Evolutionary conservation across 2,329 filamentous ascomycete species (phyloP).

Genomic region (Claviceps sp.): DNA sequence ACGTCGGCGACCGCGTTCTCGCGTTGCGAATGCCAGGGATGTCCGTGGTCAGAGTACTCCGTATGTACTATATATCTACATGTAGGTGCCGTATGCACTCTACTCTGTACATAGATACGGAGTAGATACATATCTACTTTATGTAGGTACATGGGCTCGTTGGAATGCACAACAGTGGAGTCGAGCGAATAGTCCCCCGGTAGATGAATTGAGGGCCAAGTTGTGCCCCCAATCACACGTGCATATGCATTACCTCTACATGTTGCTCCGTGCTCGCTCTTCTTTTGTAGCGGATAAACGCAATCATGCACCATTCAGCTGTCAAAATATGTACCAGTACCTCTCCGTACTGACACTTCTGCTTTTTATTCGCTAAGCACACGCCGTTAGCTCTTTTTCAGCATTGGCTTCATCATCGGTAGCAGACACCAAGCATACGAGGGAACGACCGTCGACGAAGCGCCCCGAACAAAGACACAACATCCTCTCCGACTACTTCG

Average conservation of each 20-base stretch:
- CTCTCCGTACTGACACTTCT: not conserved
- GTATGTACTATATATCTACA: too few relatives aligned
- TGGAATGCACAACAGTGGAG: not conserved
- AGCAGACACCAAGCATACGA: not conserved
- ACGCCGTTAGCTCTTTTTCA: not conserved
- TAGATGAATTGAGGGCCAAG: not conserved
- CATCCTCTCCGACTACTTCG: not conserved
- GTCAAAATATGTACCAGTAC: not conserved
- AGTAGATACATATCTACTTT: not conserved
- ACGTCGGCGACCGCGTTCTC: constrained; percentile 15
- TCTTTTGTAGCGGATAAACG: not conserved
- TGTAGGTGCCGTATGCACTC: too few relatives aligned
- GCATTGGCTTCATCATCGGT: not conserved
- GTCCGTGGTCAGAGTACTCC: not conserved
- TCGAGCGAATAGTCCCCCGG: not conserved
- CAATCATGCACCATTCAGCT: not conserved
- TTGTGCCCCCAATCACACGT: too few relatives aligned
- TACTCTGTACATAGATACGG: too few relatives aligned
- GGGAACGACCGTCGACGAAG: not conserved
- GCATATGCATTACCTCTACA: too few relatives aligned
- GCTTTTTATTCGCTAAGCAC: not conserved
- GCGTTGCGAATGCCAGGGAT: constrained; percentile 13
- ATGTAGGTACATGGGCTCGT: not conserved
- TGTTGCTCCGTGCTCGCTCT: not conserved
- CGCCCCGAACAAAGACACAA: not conserved